Base-by-base conservation (phyloP, 2,329 filamentous ascomycete genomes). In the Colletotrichum gigasporum region DNA sequence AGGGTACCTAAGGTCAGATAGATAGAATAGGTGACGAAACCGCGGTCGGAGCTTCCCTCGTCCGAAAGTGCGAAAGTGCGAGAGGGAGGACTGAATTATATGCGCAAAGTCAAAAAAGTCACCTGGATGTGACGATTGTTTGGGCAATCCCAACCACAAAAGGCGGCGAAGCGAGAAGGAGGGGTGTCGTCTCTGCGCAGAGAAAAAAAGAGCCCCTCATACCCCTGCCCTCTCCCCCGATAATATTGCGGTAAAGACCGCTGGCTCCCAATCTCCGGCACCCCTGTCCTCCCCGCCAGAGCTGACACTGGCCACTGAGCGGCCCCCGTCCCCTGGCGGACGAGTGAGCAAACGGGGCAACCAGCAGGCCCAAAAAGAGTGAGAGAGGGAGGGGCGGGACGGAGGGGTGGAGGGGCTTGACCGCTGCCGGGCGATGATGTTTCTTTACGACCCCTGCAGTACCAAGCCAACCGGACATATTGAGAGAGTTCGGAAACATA, bases 111-210 rank as follows among this genome's bases (percentile, higher is more conserved):
- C 20, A 16, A 28, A 37, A 5, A 30, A 30, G 35, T 39, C n/a
- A 16, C 18, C 35, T 3, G 32, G 4, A n/a, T 35, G 34, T 35
- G 2, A 6, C 12, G 12, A 16, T 6, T 39, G 14, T 39, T 39
- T 39, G 16, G 35, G 18, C 35, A 39, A 39, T 39, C 35, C 18
- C n/a, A 6, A 18, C 12, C 24, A 48, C 45, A 26, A 56, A 59
- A 51, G 45, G 45, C 55, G 45, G 26, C 45, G n/a, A 58, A 41
- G 26, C 26, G 37, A 54, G 30, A 50, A 50, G 35, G 59, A 52
- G 58, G 58, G 58, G 58, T 56, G 20, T 18, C 12, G 22, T 52
- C 12, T 26, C n/a, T n/a, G 42, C 12, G 24, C 18, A 44, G 9
- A 11, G 6, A 35, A 26, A 34, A 56, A 42, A 16, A 18, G 18